Base-by-base conservation (phyloP, 148 eudicot species). In the Limonium bicolor region DNA sequence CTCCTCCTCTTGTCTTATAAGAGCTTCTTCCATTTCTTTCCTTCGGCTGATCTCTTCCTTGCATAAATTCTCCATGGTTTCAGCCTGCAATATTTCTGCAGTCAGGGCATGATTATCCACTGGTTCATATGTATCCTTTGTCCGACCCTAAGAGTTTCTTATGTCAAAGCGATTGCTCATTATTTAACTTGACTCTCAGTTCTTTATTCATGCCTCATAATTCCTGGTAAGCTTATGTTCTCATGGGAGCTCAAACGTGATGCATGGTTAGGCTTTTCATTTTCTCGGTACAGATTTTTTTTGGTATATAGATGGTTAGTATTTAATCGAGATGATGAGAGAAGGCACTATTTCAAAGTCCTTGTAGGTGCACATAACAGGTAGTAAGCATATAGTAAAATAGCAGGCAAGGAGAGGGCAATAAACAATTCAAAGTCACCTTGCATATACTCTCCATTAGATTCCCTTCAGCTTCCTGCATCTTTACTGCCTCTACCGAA, bases 401-500 rank as follows among this genome's bases (percentile, higher is more conserved):
- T 32, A 27, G 33, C 30, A 16, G 7, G 13, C 24, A 32, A 3
- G 24, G 10, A 25, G 7, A 26, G 44, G 21, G 18, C 19, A 20
- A 8, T 38, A 16, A 3, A 17, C 11, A 49, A n/a, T n/a, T n/a
- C n/a, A 5, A 8, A 28, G 39, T 15, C 58, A 82, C 88, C 83
- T 67, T 63, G 32, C 13, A 39, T 36, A 46, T 50, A 50, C 80
- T 73, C 48, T 79, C 73, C 51, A 65, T 41, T 42, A 80, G 75
- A 63, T 75, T 72, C 50, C 71, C 82, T 66, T 78, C 82, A 54
- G 74, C 66, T 41, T 54, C 74, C 72, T 70, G 36, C 60, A 67
- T 66, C 30, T 62, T 50, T 27, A 82, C 54, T 24, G 80, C 60
- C 68, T 72, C 78, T 60, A 60, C 65, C 67, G 62, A 72, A 18